Base-by-base conservation (phyloP, 495 filamentous ascomycete genomes). In the Aspergillus steynii region DNA sequence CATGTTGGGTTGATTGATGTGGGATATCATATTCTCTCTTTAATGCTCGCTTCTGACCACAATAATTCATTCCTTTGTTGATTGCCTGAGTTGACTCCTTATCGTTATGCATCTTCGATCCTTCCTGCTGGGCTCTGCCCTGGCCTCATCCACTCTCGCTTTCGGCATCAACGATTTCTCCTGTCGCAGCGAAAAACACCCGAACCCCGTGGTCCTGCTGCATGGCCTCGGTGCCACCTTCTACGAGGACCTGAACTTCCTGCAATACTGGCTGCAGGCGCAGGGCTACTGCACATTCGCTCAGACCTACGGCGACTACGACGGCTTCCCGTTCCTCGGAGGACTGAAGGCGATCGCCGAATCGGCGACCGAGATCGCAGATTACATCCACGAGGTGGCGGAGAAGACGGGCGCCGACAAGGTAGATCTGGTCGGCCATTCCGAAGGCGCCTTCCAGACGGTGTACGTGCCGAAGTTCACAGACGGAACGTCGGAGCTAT, bases 391-490 rank as follows among this genome's bases (percentile, higher is more conserved):
- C 15, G 69, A 79, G 47, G 78, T 84, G 0, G 52, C 64, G 15
- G 49, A 70, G 6, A 69, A 73, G 54, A 81, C 80, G 3, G 77
- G 77, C 27, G 76, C 77, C 8, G 29, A 47, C 50, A 81, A 82
- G 59, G 67, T 84, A 32, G 76, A 83, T 56, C 64, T 84, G 0
- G 80, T 84, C 48, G 82, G 82, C 12, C 82, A 85, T 63, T 83
- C 81, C 31, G 82, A 85, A 65, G 82, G 82, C 56, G 82, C 73
- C 3, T 80, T 83, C 61, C 80, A 82, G 55, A 54, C 76, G 0
- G 67, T 85, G 6, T 84, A 84, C 64, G 81, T 83, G 6, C 81
- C 81, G 8, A 84, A 83, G 57, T 78, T 79, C 67, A 73, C 80
- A 45, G 56, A 50, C 27, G 78, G 78, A 2, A 69, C 82, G 27